Evolutionary conservation across 1,284 basidiomycete species (phyloP).

Genomic region (Earliella scabrosa): DNA sequence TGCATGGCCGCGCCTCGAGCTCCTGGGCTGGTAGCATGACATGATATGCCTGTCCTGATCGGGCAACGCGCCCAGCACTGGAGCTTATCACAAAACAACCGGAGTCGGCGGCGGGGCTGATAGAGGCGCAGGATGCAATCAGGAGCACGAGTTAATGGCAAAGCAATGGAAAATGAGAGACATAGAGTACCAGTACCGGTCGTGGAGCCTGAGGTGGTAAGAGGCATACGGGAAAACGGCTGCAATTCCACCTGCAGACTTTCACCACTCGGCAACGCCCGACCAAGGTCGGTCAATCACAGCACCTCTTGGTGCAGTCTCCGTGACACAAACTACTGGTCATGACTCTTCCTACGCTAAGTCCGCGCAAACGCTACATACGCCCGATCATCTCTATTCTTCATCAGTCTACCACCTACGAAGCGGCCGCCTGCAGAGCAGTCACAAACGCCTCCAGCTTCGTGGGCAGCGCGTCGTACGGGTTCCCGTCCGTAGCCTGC

Average conservation of each 20-base stretch:
- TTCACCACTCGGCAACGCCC: too few relatives aligned
- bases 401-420: too few relatives aligned
- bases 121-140: not conserved
- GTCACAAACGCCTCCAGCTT: constrained; percentile 24
- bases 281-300: too few relatives aligned
- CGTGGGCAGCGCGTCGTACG: constrained; percentile 28
- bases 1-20: constrained; percentile 7
- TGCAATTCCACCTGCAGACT: too few relatives aligned
- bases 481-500: constrained; percentile 24
- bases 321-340: too few relatives aligned
- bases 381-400: too few relatives aligned
- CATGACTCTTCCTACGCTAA: not conserved
- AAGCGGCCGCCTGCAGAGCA: constrained; percentile 13
- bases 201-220: not conserved
- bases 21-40: constrained; percentile 13
- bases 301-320: too few relatives aligned
- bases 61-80: constrained; percentile 14
- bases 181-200: not conserved
- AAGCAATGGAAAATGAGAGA: too few relatives aligned
- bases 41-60: constrained; percentile 21
- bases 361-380: too few relatives aligned
- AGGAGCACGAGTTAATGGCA: too few relatives aligned
- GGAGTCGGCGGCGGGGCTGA: not conserved
- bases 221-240: not conserved
- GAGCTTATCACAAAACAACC: not conserved